Base-by-base conservation (phyloP, 768 basidiomycete genomes). In the Termitomyces titanicus region DNA sequence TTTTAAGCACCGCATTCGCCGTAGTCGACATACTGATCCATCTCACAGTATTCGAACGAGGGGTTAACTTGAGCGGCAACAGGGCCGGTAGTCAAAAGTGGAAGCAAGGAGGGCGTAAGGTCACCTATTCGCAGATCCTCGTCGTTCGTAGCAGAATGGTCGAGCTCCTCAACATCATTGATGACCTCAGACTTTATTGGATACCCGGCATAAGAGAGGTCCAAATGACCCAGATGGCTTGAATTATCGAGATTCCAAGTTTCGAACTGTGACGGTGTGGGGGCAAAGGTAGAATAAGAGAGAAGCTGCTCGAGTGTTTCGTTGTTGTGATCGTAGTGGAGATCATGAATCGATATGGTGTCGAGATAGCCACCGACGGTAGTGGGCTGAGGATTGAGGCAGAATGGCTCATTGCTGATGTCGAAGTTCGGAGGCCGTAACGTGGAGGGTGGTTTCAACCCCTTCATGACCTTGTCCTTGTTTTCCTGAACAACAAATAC, bases 361-460 rank as follows among this genome's bases (percentile, higher is more conserved):
- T 57, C 44, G 17, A 62, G 51, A 49, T 33, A 56, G 17, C 49
- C 42, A 18, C 42, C 49, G 40, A 49, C 22, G 5, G 47, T 51
- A 7, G 20, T 43, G 15, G 54, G 53, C 6, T 18, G 25, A 6
- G 53, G 24, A 24, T 61, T 56, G 39, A 55, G 56, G 13, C 55
- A 61, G 31, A 61, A 65, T 12, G 58, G 58, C 25, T 58, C 57
- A 18, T 58, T 52, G 37, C 56, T 57, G 25, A 20, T 38, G 24
- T 65, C 63, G 40, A 63, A 63, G 43, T 60, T 60, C 20, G 62
- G 54, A 17, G 56, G 62, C 33, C 55, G 56, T 18, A 61, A 31
- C 0, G 55, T 49, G 5, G 45, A 51, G 13, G 53, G 24, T 24
- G n/a, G 11, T 53, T 24, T 45, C 33, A 53, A 35, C 25, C 38